Evolutionary conservation across 129 eudicot genomes (phyloP).

Genomic region (Mikania micrantha): DNA sequence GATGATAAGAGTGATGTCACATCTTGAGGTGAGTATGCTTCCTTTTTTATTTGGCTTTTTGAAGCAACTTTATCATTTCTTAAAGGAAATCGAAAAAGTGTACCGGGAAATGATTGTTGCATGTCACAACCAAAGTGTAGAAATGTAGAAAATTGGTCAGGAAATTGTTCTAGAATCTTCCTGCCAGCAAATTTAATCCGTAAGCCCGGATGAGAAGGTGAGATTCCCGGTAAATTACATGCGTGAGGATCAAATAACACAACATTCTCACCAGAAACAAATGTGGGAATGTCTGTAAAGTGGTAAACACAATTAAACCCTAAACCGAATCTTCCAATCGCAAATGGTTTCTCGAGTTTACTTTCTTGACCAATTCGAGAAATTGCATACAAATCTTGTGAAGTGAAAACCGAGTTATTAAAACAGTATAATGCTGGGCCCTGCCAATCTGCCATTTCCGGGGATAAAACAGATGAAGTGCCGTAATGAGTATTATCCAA

Average conservation of each 20-base stretch:
- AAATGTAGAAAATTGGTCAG: constrained; percentile 95
- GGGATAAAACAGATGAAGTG: constrained; percentile 88
- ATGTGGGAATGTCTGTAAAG: constrained; percentile 87
- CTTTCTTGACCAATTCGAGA: constrained; percentile 99
- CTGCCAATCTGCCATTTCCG: constrained; percentile 99
- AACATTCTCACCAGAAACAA: constrained; percentile 95
- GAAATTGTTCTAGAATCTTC: constrained; percentile 84
- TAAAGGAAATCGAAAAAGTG: constrained; percentile 93
- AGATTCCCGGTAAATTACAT: constrained; percentile 89
- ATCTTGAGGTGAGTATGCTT: constrained; percentile 79
- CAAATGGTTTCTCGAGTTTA: constrained; percentile 89
- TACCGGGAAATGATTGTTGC: constrained; percentile 82
- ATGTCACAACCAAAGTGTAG: constrained; percentile 95
- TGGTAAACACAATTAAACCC: constrained; percentile 97
- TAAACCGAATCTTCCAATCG: constrained; percentile 96
- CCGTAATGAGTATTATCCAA: constrained; percentile 88
- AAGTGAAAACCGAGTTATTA: constrained; percentile 84
- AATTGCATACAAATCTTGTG: constrained; percentile 90
- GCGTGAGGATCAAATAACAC: constrained; percentile 99
- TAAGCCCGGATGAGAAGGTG: constrained; percentile 97
- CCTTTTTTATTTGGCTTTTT: constrained; percentile 92
- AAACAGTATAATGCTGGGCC: constrained; percentile 97
- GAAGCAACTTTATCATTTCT: constrained; percentile 70
- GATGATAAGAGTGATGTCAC: constrained; percentile 81
- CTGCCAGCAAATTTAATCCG: constrained; percentile 82